phyloP scores from a whole-genome alignment of 176 grass and related monocot species.

The Panicum miliaceum region DNA sequence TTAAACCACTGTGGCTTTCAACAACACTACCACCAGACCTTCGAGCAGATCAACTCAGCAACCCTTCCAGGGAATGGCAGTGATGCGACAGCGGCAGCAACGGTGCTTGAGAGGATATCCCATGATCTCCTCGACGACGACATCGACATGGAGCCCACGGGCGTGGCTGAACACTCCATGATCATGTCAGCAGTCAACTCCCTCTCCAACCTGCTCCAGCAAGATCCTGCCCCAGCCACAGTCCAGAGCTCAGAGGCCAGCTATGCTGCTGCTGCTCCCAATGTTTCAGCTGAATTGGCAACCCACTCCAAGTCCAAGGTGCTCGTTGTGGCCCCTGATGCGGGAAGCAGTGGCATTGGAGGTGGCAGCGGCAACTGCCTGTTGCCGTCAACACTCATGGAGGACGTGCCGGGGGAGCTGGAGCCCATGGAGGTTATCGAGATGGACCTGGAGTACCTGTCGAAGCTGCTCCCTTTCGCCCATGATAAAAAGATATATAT shows the following conservation, averaged over 20 bases:
- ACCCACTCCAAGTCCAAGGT: neutral
- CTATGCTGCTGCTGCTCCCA: neutral
- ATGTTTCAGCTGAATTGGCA: neutral
- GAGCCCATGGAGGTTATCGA: too few species aligned
- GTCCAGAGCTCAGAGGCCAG: neutral
- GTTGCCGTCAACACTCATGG: too few species aligned
- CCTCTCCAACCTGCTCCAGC: constrained; percentile 35
- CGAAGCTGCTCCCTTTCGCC: too few species aligned
- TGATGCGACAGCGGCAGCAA: neutral
- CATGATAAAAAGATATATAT: too few species aligned
- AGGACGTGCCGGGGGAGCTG: too few species aligned
- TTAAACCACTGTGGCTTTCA: neutral
- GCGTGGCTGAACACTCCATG: too few species aligned
- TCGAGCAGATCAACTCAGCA: constrained; percentile 29
- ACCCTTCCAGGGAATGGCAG: constrained; percentile 10
- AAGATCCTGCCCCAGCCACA: constrained; percentile 5
- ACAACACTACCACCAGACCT: neutral
- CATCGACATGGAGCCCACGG: neutral
- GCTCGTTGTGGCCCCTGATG: too few species aligned
- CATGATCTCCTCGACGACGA: constrained; percentile 49
- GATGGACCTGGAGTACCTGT: too few species aligned
- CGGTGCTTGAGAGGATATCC: constrained; percentile 41
- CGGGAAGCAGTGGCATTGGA: too few species aligned
- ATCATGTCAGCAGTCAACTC: too few species aligned
- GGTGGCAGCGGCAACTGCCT: too few species aligned